Evolutionary conservation across 768 basidiomycete species (phyloP), one percentile per base, ranked within the genome.

Genomic region (Termitomyces bulborhizus): DNA sequence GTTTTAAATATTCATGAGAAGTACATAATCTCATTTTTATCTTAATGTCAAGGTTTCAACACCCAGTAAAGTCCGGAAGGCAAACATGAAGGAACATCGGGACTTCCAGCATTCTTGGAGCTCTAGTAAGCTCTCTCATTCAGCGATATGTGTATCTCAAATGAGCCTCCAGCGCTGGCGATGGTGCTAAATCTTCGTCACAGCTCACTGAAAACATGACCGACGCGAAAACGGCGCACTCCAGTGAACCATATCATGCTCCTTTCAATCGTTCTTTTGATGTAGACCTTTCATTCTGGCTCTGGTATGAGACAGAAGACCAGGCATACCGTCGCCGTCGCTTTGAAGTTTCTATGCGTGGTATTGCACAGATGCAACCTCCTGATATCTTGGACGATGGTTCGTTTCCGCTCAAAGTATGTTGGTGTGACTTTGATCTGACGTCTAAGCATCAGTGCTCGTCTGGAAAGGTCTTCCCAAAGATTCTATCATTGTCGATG

Each of bases 51-150:
- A 37, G 16, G 4, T 21, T 24, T 3, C 44, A 12, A 32, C 5
- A 29, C 7, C 18, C 3, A 9, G 26, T 50, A 9, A 32, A 71
- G 67, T 16, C 67, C 70, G 0, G 51, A 57, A 26, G 46, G 49
- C n/a, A 73, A 71, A 53, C 63, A 73, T 53, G 66, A 65, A 5
- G 61, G 58, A 37, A 70, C 71, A 1, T 42, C 52, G n/a, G 70
- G 69, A 1, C 51, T 68, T 1, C 56, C 63, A 12, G 71, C 71
- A 5, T 39, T 71, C 0, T 49, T 65, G 9, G 63, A 59, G 13
- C 63, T 63, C 40, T 37, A 57, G 70, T 70, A 51, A 48, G 63
- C 13, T 24, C 13, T 16, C 0, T 13, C 3, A 32, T 16, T 1
- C 24, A n/a, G 29, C 27, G 1, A 16, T 27, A 6, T 15, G 26